phyloP scores from a whole-genome alignment of 768 basidiomycete species.

The Phaeolepiota aurea region DNA sequence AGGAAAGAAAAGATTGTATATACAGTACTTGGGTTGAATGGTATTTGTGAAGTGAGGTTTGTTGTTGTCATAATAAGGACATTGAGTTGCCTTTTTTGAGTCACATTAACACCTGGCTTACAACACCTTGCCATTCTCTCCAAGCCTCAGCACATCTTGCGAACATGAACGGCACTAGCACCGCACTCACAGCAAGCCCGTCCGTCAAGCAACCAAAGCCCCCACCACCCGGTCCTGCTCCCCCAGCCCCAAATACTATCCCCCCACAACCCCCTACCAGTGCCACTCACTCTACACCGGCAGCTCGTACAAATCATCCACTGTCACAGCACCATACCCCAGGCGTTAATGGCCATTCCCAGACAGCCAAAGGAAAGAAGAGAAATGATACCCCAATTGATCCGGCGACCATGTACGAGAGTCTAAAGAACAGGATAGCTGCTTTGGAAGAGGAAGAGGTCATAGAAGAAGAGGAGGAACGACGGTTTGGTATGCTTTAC shows the following conservation, averaged over 20 bases:
- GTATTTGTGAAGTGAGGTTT: no score
- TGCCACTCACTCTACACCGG: conserved; percentile 20
- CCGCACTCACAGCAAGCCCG: conserved; percentile 24
- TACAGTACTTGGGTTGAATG: no score
- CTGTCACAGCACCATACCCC: conserved; percentile 23
- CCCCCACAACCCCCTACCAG: conserved; percentile 48
- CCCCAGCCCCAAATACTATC: conserved; percentile 50
- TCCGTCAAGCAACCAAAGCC: conserved; percentile 37
- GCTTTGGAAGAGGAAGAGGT: conserved; percentile 85
- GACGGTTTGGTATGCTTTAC: conserved; percentile 52
- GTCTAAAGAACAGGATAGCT: conserved; percentile 81
- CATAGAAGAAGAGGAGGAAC: conserved; percentile 82
- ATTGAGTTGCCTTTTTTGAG: no score
- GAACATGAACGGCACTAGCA: conserved; percentile 41
- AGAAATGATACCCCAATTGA: conserved; percentile 67
- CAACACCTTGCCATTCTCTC: no score
- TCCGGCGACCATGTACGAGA: conserved; percentile 83
- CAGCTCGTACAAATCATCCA: conserved; percentile 17
- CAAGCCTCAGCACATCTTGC: no score
- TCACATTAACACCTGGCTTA: no score
- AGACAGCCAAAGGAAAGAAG: conserved; percentile 56
- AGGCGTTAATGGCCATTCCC: conserved; percentile 32
- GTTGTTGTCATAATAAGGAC: no score
- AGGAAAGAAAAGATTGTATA: no score
- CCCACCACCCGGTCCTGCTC: conserved; percentile 49